These are phyloP conservation scores for Cryomyces minteri DNA, from an alignment of 495 filamentous ascomycete species.

Conservation along the genomic window DNA sequence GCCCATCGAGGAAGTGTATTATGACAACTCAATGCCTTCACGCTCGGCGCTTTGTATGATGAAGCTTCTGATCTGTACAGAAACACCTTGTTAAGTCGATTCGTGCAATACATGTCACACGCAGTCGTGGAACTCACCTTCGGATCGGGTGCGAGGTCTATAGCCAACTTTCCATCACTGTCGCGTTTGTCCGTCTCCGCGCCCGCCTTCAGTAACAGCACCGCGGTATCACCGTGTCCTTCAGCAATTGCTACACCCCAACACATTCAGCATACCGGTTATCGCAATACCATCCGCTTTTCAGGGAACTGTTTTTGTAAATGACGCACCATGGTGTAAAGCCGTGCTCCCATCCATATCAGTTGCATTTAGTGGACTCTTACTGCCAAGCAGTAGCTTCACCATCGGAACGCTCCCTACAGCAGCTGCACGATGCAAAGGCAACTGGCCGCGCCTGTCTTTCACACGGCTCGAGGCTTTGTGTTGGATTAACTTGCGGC, in stretches of 20 bases:
- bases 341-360: slow-evolving; percentile 72
- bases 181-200: slow-evolving; percentile 71
- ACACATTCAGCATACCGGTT: neutral
- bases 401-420: slow-evolving; percentile 76
- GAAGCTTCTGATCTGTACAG: slow-evolving; percentile 45
- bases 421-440: slow-evolving; percentile 82
- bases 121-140: slow-evolving; percentile 29
- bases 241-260: slow-evolving; percentile 41
- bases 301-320: neutral
- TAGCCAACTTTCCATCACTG: slow-evolving; percentile 46
- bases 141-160: slow-evolving; percentile 70
- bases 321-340: slow-evolving; percentile 52
- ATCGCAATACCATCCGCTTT: too few species aligned
- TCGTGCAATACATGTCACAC: neutral
- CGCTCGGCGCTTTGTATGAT: slow-evolving; percentile 64
- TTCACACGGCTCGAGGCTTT: slow-evolving; percentile 70
- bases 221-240: slow-evolving; percentile 79
- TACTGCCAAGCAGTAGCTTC: slow-evolving; percentile 56
- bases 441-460: slow-evolving; percentile 70
- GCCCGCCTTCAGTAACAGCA: slow-evolving; percentile 64
- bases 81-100: neutral
- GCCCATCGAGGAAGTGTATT: too few species aligned
- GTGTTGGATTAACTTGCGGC: slow-evolving; percentile 53
- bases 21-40: slow-evolving; percentile 56
- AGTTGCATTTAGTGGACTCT: slow-evolving; percentile 72